Evolutionary conservation across 1,284 basidiomycete genomes (phyloP).

Genomic region (Entoloma clypeatum): DNA sequence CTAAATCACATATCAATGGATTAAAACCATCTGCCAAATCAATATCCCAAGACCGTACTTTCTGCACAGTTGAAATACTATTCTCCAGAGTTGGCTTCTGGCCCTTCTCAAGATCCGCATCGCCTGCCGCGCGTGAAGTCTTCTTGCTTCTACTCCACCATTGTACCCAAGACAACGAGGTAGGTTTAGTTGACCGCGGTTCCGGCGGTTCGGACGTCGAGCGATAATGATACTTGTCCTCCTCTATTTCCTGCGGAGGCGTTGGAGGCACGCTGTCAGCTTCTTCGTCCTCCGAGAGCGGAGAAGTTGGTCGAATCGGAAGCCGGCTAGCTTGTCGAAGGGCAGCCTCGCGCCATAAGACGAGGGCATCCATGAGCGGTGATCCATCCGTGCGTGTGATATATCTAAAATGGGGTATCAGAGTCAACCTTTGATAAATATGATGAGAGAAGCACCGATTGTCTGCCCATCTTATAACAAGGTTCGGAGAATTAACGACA

Average conservation of each 20-base stretch:
- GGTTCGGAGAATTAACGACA: slow-evolving; percentile 49
- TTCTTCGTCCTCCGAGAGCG: slow-evolving; percentile 30
- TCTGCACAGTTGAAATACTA: too few relatives aligned
- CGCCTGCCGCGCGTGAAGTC: slow-evolving; percentile 13
- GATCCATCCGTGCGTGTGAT: slow-evolving; percentile 61
- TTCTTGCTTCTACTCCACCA: slow-evolving; percentile 64
- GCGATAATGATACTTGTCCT: slow-evolving; percentile 25
- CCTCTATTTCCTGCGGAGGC: slow-evolving; percentile 17
- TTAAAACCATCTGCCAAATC: too few relatives aligned
- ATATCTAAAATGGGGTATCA: slow-evolving; percentile 39
- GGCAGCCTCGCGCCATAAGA: slow-evolving; percentile 55
- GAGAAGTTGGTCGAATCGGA: slow-evolving; percentile 30
- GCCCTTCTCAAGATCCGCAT: slow-evolving; percentile 9
- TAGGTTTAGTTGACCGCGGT: slow-evolving; percentile 38
- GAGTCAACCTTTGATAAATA: neutral
- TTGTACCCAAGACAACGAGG: slow-evolving; percentile 65
- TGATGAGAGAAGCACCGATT: slow-evolving; percentile 48
- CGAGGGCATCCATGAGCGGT: slow-evolving; percentile 61
- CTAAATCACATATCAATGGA: neutral
- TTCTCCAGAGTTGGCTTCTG: too few relatives aligned
- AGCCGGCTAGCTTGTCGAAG: slow-evolving; percentile 31
- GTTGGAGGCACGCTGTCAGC: slow-evolving; percentile 4
- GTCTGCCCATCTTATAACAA: slow-evolving; percentile 65
- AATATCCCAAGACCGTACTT: too few relatives aligned
- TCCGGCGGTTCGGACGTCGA: slow-evolving; percentile 40